A percentile compares a stretch with the other conserved stretches of the same genome.
phyloP scores from a whole-genome alignment of 2,329 filamentous ascomycete species.

The Fusarium sp. region DNA sequence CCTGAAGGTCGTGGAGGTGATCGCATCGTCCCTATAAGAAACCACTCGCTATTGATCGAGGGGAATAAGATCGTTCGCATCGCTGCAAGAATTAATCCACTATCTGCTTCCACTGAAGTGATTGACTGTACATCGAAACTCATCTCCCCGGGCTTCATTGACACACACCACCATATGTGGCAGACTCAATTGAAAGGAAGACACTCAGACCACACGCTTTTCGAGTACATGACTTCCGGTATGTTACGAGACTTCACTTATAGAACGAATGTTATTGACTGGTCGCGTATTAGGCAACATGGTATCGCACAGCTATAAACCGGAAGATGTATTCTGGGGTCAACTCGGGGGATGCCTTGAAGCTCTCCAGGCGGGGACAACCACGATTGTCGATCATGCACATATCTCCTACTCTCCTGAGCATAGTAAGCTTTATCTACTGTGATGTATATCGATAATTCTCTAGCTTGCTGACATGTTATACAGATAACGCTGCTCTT shows the following conservation, averaged over 20 bases:
- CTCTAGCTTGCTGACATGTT: fast-evolving
- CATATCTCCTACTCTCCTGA: slow-evolving; percentile 17
- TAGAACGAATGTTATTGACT: fast-evolving
- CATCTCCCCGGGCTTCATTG: neutral
- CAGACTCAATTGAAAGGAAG: slow-evolving; percentile 21
- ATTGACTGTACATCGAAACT: slow-evolving; percentile 14
- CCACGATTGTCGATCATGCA: slow-evolving; percentile 11
- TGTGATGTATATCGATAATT: no score
- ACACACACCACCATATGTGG: slow-evolving; percentile 29
- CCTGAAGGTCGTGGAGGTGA: neutral
- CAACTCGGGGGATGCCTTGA: slow-evolving; percentile 20
- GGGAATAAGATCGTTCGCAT: slow-evolving; percentile 12
- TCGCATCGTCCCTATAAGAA: slow-evolving; percentile 2
- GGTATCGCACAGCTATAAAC: slow-evolving; percentile 11
- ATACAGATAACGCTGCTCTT: slow-evolving; percentile 2
- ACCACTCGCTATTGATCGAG: slow-evolving; percentile 15
- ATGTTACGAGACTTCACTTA: fast-evolving
- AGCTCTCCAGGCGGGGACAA: slow-evolving; percentile 11
- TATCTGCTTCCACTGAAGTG: neutral
- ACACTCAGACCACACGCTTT: neutral
- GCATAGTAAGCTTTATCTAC: neutral
- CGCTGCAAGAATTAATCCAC: neutral
- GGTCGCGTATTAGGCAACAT: neutral
- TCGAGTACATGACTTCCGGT: slow-evolving; percentile 22
- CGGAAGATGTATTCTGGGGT: slow-evolving; percentile 14